These are phyloP conservation scores for Yamagishiella unicocca DNA, from an alignment of 139 green algal genomes.

Conservation along the genomic window DNA sequence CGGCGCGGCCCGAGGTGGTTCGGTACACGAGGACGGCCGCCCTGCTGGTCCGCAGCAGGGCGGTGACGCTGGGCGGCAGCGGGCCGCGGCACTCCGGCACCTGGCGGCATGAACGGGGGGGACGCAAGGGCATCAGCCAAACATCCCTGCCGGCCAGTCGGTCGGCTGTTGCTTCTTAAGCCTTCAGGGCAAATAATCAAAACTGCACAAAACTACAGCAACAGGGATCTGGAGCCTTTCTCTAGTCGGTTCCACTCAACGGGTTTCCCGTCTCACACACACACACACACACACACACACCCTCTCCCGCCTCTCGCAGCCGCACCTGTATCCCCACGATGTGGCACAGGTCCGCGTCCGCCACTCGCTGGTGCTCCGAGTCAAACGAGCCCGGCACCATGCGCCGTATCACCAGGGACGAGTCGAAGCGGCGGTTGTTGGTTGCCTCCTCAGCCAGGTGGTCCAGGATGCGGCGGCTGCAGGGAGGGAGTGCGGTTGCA, in stretches of 20 bases:
- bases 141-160: too few species aligned
- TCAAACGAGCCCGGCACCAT: slow-evolving; percentile 22
- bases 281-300: too few species aligned
- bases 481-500: too few species aligned
- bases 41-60: slow-evolving; percentile 9
- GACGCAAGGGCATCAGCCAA: not conserved
- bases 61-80: slow-evolving; percentile 4
- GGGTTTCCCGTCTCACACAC: too few species aligned
- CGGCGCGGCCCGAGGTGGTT: not conserved
- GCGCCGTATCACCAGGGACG: slow-evolving; percentile 25
- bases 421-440: slow-evolving; percentile 35
- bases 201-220: not conserved
- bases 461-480: slow-evolving; percentile 38
- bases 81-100: slow-evolving; percentile 38
- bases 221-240: not conserved
- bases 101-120: not conserved
- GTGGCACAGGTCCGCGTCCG: slow-evolving; percentile 42
- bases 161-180: too few species aligned
- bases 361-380: slow-evolving; percentile 17
- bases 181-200: not conserved
- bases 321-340: slow-evolving; percentile 36
- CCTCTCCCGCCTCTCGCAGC: too few species aligned
- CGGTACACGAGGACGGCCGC: slow-evolving; percentile 40
- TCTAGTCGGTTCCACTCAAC: too few species aligned
- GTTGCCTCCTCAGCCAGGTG: slow-evolving; percentile 33